These are phyloP conservation scores for Aureobasidium vineae DNA, from an alignment of 2,329 filamentous ascomycete genomes.

Conservation along the genomic window DNA sequence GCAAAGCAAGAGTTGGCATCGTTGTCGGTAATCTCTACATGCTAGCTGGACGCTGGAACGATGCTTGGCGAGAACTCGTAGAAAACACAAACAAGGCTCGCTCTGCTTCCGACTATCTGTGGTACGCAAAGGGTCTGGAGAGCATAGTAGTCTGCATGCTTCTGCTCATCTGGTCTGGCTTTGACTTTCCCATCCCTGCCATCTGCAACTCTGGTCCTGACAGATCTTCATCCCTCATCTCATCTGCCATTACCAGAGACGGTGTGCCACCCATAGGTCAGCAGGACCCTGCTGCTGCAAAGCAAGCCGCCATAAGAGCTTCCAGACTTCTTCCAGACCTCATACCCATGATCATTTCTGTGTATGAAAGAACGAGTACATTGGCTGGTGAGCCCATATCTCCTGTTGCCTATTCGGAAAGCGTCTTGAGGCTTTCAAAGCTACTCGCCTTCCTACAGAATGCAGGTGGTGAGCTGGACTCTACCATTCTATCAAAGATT, in stretches of 20 bases:
- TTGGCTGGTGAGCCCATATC: slow-evolving; percentile 67
- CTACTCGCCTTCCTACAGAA: slow-evolving; percentile 66
- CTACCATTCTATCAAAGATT: slow-evolving; percentile 53
- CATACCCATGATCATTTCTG: slow-evolving; percentile 68
- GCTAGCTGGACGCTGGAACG: slow-evolving; percentile 83
- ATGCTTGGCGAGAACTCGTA: slow-evolving; percentile 78
- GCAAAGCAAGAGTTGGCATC: slow-evolving; percentile 74
- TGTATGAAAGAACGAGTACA: slow-evolving; percentile 67
- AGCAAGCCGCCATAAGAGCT: slow-evolving; percentile 48
- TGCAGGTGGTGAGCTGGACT: slow-evolving; percentile 61
- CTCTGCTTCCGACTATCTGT: slow-evolving; percentile 84
- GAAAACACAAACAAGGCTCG: slow-evolving; percentile 77
- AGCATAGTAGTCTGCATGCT: slow-evolving; percentile 79
- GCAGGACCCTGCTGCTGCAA: slow-evolving; percentile 28
- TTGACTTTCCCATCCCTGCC: slow-evolving; percentile 66
- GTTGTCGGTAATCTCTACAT: slow-evolving; percentile 83
- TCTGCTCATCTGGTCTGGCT: slow-evolving; percentile 76
- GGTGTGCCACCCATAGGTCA: slow-evolving; percentile 24
- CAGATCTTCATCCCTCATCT: slow-evolving; percentile 28
- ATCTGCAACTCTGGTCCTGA: slow-evolving; percentile 37
- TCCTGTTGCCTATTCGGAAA: slow-evolving; percentile 68
- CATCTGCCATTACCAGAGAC: slow-evolving; percentile 18
- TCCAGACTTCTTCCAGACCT: slow-evolving; percentile 67
- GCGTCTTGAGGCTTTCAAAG: slow-evolving; percentile 69
- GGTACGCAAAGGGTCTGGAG: slow-evolving; percentile 94